Base-by-base conservation (phyloP, 768 basidiomycete genomes). In the Tulasnella sp. region DNA sequence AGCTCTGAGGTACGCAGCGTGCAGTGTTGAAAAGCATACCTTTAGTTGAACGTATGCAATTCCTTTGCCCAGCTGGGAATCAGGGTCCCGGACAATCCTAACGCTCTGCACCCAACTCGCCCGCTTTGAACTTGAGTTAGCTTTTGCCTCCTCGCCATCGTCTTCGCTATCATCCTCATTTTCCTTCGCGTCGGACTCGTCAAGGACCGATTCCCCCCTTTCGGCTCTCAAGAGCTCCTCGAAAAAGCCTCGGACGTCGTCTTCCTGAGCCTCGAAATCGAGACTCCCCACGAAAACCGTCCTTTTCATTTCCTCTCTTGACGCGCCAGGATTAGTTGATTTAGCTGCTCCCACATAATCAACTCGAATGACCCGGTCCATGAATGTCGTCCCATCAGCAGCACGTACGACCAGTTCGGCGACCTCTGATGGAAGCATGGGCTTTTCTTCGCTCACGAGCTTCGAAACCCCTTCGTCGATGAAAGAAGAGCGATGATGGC, bases 221-320 rank as follows among this genome's bases (percentile, higher is more conserved):
- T 96, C 96, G 1, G 89, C 87, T 58, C 87, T 89, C 24, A 98
- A 86, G 44, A 96, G 84, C 6, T 89, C 90, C 86, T 99, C 97
- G 79, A 98, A 97, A 86, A 95, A 98, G 6, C 88, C 89, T 40
- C 98, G 87, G 64, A 99, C 84, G 84, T 96, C 95, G 84, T 97
- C 94, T 84, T 98, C 98, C 84, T 92, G 93, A 83, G 93, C 92
- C 50, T 92, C 93, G 85, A 98, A 98, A 84, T 98, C 96, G 80
- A 99, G 88, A 83, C 94, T 96, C 7, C 97, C 97, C 2, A 99
- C 93, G 83, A 98, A 99, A 37, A 98, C 84, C 20, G 93, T 94
- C 81, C 91, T 87, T 84, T 94, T 95, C 18, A 96, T 94, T 84
- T 98, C 93, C 9, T 84, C 83, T 37, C 46, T 82, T 12, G 80